phyloP scores from a whole-genome alignment of 2,329 filamentous ascomycete species.

The Colletotrichum liriopes region DNA sequence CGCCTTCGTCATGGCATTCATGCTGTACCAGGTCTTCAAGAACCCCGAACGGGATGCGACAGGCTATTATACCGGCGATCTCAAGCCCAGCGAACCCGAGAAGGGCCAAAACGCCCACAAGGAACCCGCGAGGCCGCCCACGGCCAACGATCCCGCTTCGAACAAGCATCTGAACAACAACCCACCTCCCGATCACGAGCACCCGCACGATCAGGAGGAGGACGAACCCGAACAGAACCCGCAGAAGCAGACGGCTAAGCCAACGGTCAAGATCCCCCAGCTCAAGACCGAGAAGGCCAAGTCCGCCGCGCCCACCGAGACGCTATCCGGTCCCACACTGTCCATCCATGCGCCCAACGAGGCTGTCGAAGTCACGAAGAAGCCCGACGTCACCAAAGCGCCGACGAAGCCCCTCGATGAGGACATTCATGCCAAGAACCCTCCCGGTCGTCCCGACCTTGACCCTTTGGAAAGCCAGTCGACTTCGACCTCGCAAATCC shows the following conservation, averaged over 20 bases:
- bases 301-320: constrained; percentile 28
- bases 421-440: constrained; percentile 44
- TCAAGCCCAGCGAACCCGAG: constrained; percentile 34
- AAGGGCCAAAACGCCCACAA: constrained; percentile 27
- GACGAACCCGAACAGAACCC: constrained; percentile 41
- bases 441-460: constrained; percentile 44
- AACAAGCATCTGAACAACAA: constrained; percentile 38
- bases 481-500: constrained; percentile 55
- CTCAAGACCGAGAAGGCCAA: constrained; percentile 35
- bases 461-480: constrained; percentile 43
- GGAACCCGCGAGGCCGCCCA: constrained; percentile 28
- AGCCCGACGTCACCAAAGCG: constrained; percentile 32
- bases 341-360: constrained; percentile 31
- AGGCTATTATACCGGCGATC: constrained; percentile 28
- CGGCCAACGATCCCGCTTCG: constrained; percentile 27
- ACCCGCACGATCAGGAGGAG: constrained; percentile 37
- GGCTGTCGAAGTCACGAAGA: constrained; percentile 18
- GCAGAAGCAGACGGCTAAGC: constrained; percentile 38
- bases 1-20: constrained; percentile 68
- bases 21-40: constrained; percentile 65
- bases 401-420: constrained; percentile 26
- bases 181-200: constrained; percentile 38
- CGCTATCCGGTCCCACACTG: constrained; percentile 24
- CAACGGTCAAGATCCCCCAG: constrained; percentile 41
- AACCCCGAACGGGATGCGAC: constrained; percentile 56